A percentile compares a stretch with the other conserved stretches of the same genome.
Conservation (phyloP, 495 filamentous ascomycete species). For the Aspergillus egyptiacus region DNA sequence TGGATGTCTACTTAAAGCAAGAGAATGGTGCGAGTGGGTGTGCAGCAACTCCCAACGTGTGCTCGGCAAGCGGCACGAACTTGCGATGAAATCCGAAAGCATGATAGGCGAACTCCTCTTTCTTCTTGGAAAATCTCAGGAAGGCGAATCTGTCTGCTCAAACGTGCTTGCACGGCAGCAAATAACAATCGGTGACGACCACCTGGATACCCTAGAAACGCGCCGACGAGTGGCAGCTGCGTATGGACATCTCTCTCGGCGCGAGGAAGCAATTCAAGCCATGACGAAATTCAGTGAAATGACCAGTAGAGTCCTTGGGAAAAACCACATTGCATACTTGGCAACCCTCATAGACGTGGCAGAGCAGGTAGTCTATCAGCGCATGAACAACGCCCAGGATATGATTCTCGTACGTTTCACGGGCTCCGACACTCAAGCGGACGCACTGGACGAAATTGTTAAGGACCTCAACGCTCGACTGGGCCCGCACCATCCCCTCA, state of each 20-base stretch:
- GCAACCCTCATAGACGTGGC: slow-evolving; percentile 20
- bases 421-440: slow-evolving; percentile 11
- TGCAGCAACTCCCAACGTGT: slow-evolving; percentile 28
- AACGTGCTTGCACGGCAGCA: slow-evolving; percentile 36
- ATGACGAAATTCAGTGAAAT: slow-evolving; percentile 24
- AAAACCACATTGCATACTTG: slow-evolving; percentile 29
- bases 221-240: slow-evolving; percentile 28
- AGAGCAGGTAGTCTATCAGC: slow-evolving; percentile 24
- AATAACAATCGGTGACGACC: slow-evolving; percentile 34
- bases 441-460: slow-evolving; percentile 14
- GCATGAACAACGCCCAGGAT: slow-evolving; percentile 7
- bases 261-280: slow-evolving; percentile 22
- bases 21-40: slow-evolving; percentile 33
- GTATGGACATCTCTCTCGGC: slow-evolving; percentile 22
- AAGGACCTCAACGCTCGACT: slow-evolving; percentile 22
- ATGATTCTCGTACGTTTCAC: slow-evolving; percentile 14
- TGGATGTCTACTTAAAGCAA: slow-evolving; percentile 24
- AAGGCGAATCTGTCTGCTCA: slow-evolving; percentile 32
- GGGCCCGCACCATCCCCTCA: slow-evolving; percentile 21
- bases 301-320: slow-evolving; percentile 24
- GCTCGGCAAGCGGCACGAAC: slow-evolving; percentile 27
- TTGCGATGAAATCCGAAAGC: slow-evolving; percentile 32
- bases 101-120: slow-evolving; percentile 29
- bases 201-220: slow-evolving; percentile 30
- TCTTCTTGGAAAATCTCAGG: slow-evolving; percentile 25